Conservation (phyloP, 2,329 filamentous ascomycete species). For the Pseudonectria buxi region DNA sequence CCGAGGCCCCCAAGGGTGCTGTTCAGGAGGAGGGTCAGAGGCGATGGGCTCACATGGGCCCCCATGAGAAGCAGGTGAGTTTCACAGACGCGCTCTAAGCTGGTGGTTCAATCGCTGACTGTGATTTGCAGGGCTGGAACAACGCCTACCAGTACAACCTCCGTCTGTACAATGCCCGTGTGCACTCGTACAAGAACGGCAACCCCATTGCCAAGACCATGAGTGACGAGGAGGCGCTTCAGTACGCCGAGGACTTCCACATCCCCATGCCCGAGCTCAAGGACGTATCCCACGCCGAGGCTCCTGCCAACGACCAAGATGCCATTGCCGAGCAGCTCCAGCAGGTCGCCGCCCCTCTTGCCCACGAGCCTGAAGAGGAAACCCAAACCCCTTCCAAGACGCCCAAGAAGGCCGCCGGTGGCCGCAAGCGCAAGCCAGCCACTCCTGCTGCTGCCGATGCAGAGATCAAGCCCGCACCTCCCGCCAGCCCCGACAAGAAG, state of each 20-base stretch:
- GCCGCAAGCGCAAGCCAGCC: slow-evolving; percentile 52
- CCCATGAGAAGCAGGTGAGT: slow-evolving; percentile 59
- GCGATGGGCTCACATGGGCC: slow-evolving; percentile 74
- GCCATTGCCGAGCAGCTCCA: slow-evolving; percentile 55
- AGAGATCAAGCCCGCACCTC: slow-evolving; percentile 34
- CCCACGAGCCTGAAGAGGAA: slow-evolving; percentile 37
- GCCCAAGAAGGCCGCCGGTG: slow-evolving; percentile 46
- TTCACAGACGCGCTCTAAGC: neutral
- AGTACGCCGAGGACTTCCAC: slow-evolving; percentile 52
- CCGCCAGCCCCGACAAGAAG: slow-evolving; percentile 57
- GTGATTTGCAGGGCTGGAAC: slow-evolving; percentile 47
- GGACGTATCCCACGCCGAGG: slow-evolving; percentile 28
- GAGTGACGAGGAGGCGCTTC: slow-evolving; percentile 52
- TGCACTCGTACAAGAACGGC: slow-evolving; percentile 57
- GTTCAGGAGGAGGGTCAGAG: slow-evolving; percentile 82
- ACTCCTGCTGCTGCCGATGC: slow-evolving; percentile 34
- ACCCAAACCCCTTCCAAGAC: slow-evolving; percentile 46
- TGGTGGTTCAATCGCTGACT: neutral
- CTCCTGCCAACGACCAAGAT: slow-evolving; percentile 41
- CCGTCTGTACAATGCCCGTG: slow-evolving; percentile 57
- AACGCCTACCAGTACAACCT: slow-evolving; percentile 62
- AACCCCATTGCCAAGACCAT: slow-evolving; percentile 54
- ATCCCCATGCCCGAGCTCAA: slow-evolving; percentile 48
- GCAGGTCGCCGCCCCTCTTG: slow-evolving; percentile 31
- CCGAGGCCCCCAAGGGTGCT: slow-evolving; percentile 73